Evolutionary conservation across 2,329 filamentous ascomycete genomes (phyloP), one percentile per base, ranked within the genome.

Genomic region (Penicillium sp.): DNA sequence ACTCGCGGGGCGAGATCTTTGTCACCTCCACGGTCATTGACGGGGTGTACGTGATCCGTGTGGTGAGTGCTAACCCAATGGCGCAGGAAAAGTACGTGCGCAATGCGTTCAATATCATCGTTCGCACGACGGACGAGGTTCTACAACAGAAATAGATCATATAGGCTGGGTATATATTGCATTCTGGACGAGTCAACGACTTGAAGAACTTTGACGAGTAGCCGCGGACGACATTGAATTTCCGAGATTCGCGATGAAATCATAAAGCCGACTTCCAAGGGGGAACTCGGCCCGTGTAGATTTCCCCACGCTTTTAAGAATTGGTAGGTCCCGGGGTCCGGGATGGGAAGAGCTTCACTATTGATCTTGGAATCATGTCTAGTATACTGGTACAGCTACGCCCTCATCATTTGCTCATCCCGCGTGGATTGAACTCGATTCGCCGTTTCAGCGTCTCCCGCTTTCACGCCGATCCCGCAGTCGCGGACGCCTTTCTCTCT

Each of bases 11-110:
- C 1, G 81, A 88, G 66, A 86, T 95, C 46, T 96, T 88, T 68
- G 72, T 96, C 20, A 96, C 89, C 0, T 85, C 82, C 34, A 86
- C 84, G 1, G 79, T 89, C 4, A 76, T 95, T 10, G 81, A 80
- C 7, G 86, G 82, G 1, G 75, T 82, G 16, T 88, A 88, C 66
- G 84, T 86, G 1, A 94, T 97, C 50, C 77, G 91, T 0, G 81
- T 96, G 29, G 85, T 91, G 18, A 89, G 87, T 46, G 84, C 80
- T 0, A 87, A 86, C 57, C 73, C 79, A 20, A 73, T 80, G 32
- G 81, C 84, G 0, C 83, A 91, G 65, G 84, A 87, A 68, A 79
- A 80, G 61, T 85, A 88, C 66, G 70, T 96, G 3, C 74, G 81
- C 50, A 76, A 76, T 51, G 82, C 89, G 0, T 95, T 94, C 73